phyloP scores from a whole-genome alignment of 2,329 filamentous ascomycete species.

The Didymella segeticola region DNA sequence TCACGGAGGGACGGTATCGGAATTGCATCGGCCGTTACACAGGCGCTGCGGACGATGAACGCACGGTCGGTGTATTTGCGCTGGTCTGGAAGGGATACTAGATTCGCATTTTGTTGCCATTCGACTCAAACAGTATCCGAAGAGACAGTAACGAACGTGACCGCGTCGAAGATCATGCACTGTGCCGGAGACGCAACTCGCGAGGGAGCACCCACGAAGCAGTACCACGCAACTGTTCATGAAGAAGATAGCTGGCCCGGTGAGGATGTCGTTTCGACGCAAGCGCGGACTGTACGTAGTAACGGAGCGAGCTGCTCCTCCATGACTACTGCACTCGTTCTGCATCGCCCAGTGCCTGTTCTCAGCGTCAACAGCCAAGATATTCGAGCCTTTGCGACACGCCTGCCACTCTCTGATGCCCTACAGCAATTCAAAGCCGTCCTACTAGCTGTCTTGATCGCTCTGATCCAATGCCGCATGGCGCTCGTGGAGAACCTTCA shows the following conservation, averaged over 20 bases:
- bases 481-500: neutral
- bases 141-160: no score
- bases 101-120: no score
- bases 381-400: neutral
- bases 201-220: neutral
- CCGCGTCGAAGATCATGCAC: neutral
- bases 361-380: conserved; percentile 1
- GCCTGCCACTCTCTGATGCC: neutral
- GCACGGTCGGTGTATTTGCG: neutral
- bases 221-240: neutral
- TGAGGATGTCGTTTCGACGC: neutral
- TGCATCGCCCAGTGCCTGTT: neutral
- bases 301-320: neutral
- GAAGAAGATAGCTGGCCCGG: neutral
- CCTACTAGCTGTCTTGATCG: neutral
- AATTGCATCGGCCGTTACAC: neutral
- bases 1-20: neutral
- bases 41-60: conserved; percentile 4
- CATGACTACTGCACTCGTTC: neutral
- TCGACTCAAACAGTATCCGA: no score
- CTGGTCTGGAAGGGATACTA: neutral
- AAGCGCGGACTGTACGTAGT: no score
- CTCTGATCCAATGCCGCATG: neutral
- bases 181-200: neutral
- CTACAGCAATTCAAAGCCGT: neutral